Evolutionary conservation across 2,329 filamentous ascomycete genomes (phyloP).

Genomic region (Trichoderma semiorbis): DNA sequence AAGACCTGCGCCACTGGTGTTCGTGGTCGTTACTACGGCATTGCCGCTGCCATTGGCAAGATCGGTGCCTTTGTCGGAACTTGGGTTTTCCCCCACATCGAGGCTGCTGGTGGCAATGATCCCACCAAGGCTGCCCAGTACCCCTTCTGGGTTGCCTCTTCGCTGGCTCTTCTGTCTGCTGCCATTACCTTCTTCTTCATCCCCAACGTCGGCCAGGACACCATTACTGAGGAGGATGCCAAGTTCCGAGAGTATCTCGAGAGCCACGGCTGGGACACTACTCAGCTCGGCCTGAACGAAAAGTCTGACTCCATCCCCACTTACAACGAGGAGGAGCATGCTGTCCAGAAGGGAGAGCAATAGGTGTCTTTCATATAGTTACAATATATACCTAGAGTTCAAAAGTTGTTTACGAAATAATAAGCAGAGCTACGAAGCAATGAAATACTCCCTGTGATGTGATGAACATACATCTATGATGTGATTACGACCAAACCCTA

Average conservation of each 20-base stretch:
- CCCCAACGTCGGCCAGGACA: slow-evolving; percentile 79
- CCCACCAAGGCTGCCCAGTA: slow-evolving; percentile 67
- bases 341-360: slow-evolving; percentile 4
- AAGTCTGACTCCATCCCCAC: slow-evolving; percentile 10
- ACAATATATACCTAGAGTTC: background rate
- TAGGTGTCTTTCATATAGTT: background rate
- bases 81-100: slow-evolving; percentile 74
- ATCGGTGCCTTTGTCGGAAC: slow-evolving; percentile 82
- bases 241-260: slow-evolving; percentile 72
- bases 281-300: slow-evolving; percentile 45
- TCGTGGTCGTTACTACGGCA: slow-evolving; percentile 69
- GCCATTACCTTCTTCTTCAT: slow-evolving; percentile 56
- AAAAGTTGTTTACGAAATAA: background rate
- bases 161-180: slow-evolving; percentile 73
- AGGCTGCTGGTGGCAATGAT: slow-evolving; percentile 54
- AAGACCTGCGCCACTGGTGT: slow-evolving; percentile 87
- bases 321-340: slow-evolving; percentile 14
- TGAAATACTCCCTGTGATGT: background rate
- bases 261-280: slow-evolving; percentile 71
- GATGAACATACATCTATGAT: background rate
- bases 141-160: slow-evolving; percentile 82
- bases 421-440: background rate
- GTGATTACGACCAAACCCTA: background rate
- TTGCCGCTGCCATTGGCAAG: slow-evolving; percentile 71
- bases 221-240: slow-evolving; percentile 73